Base-by-base conservation (phyloP, 1,284 basidiomycete genomes). In the Thecaphora thlaspeos region DNA sequence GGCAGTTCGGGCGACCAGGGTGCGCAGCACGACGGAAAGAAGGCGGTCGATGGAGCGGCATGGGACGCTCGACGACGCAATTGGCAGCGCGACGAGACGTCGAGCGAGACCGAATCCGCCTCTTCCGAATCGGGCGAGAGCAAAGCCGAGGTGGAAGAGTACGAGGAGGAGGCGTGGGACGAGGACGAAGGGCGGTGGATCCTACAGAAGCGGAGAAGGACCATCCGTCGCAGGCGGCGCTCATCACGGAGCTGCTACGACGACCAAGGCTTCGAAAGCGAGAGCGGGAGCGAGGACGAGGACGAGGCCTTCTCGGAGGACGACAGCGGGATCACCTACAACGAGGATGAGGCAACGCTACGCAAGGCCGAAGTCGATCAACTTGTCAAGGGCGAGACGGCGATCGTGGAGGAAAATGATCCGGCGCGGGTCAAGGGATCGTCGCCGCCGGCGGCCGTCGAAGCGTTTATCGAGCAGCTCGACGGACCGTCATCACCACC, bases 271-370 rank as follows among this genome's bases (percentile, higher is more conserved):
- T 17, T 52, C 23, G 50, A 59, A 10, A 38, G 21, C 40, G 51
- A 51, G 5, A 54, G 42, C 23, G 51, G 24, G 19, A 47, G 39
- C 10, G 41, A 24, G 2, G 41, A 38, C 23, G 46, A 48, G 28
- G 56, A 56, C 21, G 51, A 37, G 11, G 34, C 28, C 21, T 22
- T 48, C 43, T 53, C 50, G 10, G 55, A 62, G 24, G 55, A 58
- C 26, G 55, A 63, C 26, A 55, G 52, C 14, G 61, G 61, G 0
- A 54, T 62, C 2, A 55, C 60, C n/a, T 62, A 62, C 43, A 48
- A 46, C 12, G 55, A 56, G 18, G 54, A 56, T 32, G 50, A 26
- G 9, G 18, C 41, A 19, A 7, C 23, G 26, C 40, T 12, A 9
- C 17, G 32, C 4, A 30, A 46, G 41, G 30, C 24, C 7, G 34